Conservation (phyloP, 2,329 filamentous ascomycete genomes). For the Monosporascus sp. region DNA sequence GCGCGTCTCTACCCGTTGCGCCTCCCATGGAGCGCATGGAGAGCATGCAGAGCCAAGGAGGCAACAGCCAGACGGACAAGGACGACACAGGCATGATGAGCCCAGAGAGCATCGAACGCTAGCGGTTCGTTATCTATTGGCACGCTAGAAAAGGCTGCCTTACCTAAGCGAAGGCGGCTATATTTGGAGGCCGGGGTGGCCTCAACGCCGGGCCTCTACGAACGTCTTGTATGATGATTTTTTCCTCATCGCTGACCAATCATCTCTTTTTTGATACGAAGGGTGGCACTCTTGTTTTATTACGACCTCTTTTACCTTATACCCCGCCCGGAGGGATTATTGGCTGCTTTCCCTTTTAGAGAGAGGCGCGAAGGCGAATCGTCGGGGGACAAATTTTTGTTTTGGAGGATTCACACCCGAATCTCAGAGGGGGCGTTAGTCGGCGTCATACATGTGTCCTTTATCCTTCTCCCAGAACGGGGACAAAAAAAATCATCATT, state of each 20-base stretch:
- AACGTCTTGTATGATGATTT: not conserved
- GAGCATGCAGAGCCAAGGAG: slow-evolving; percentile 54
- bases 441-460: not conserved
- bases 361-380: not conserved
- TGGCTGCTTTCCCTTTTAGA: not conserved
- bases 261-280: not conserved
- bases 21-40: slow-evolving; percentile 54
- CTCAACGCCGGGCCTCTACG: not conserved
- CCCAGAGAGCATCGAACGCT: slow-evolving; percentile 66
- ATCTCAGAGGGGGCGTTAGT: not conserved
- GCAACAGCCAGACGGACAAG: slow-evolving; percentile 61
- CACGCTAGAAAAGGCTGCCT: not conserved
- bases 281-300: not conserved
- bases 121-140: slow-evolving; percentile 8
- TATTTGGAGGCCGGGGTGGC: not conserved
- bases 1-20: slow-evolving; percentile 31
- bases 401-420: not conserved
- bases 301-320: not conserved
- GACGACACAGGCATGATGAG: slow-evolving; percentile 77
- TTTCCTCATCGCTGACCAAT: not conserved
- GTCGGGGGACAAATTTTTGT: not conserved
- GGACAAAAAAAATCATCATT: no score
- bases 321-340: not conserved
- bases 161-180: not conserved
- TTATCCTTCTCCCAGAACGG: not conserved